These are phyloP conservation scores for Jamesozyma spencerorum DNA, from an alignment of 805 yeast genomes.

Conservation along the genomic window DNA sequence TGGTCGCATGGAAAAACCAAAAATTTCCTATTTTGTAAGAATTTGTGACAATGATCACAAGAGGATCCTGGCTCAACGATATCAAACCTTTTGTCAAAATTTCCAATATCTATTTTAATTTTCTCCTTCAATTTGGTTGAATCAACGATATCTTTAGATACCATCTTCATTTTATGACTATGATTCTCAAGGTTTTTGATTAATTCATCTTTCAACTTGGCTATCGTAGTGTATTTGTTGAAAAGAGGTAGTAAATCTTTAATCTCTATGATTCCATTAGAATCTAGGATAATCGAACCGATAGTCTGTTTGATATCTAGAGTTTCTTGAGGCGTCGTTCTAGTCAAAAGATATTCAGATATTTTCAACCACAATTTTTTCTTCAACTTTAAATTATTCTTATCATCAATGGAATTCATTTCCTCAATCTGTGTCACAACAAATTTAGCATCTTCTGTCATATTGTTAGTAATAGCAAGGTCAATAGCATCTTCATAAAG, in stretches of 20 bases:
- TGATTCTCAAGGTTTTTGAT: conserved; percentile 69
- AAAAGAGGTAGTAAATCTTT: conserved; percentile 78
- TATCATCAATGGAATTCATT: neutral
- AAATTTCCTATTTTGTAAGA: conserved; percentile 65
- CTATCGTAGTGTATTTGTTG: conserved; percentile 76
- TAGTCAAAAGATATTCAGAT: conserved; percentile 26
- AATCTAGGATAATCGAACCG: conserved; percentile 33
- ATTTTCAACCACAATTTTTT: conserved; percentile 70
- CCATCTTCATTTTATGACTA: conserved; percentile 52
- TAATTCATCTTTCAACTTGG: conserved; percentile 74
- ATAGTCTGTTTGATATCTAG: conserved; percentile 27
- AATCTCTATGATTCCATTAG: conserved; percentile 48
- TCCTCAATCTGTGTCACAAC: conserved; percentile 9
- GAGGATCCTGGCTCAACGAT: conserved; percentile 76
- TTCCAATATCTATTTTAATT: conserved; percentile 50
- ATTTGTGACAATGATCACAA: conserved; percentile 61
- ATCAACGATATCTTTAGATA: conserved; percentile 67
- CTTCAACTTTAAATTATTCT: conserved; percentile 33
- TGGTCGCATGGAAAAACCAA: conserved; percentile 85
- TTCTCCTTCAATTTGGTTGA: conserved; percentile 54
- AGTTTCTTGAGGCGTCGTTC: neutral
- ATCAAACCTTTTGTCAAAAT: conserved; percentile 46
- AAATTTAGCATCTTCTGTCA: conserved; percentile 20
- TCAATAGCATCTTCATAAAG: conserved; percentile 74
- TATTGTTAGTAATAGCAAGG: conserved; percentile 56